Evolutionary conservation across 148 eudicot species (phyloP).

Genomic region (Rhododendron simsii): DNA sequence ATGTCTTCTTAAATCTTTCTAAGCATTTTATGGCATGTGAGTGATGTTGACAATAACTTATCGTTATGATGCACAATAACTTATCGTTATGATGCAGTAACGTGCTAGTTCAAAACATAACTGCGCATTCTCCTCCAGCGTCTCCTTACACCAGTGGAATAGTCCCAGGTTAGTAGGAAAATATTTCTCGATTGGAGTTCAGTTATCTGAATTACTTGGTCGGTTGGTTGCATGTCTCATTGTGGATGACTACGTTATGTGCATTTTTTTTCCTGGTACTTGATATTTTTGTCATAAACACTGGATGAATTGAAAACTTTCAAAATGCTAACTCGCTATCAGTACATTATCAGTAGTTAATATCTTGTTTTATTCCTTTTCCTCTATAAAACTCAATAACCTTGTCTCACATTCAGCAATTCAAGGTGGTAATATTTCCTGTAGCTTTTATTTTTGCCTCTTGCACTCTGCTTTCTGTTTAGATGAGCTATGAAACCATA

Average conservation of each 20-base stretch:
- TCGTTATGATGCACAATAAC: constrained; percentile 19
- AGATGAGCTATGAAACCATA: not conserved
- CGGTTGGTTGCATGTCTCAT: not conserved
- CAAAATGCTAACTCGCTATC: not conserved
- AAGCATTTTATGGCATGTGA: not conserved
- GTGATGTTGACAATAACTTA: not conserved
- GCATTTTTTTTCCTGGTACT: not conserved
- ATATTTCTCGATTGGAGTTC: not conserved
- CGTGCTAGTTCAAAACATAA: constrained; percentile 49
- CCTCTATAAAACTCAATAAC: not conserved
- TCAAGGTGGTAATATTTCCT: not conserved
- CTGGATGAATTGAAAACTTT: not conserved
- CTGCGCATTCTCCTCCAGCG: constrained; percentile 32
- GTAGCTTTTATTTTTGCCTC: not conserved
- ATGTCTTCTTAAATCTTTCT: not conserved
- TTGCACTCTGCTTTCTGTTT: not conserved
- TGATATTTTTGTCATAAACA: not conserved
- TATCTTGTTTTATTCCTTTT: not conserved
- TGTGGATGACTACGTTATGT: not conserved
- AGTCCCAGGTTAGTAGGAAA: constrained; percentile 48
- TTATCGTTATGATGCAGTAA: constrained; percentile 31
- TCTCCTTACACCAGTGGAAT: constrained; percentile 53
- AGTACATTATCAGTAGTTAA: not conserved
- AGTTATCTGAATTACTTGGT: constrained; percentile 1
- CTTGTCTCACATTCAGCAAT: not conserved